Conservation (phyloP, 352 stramenopile genomes). For the Aphanomyces stellatus region DNA sequence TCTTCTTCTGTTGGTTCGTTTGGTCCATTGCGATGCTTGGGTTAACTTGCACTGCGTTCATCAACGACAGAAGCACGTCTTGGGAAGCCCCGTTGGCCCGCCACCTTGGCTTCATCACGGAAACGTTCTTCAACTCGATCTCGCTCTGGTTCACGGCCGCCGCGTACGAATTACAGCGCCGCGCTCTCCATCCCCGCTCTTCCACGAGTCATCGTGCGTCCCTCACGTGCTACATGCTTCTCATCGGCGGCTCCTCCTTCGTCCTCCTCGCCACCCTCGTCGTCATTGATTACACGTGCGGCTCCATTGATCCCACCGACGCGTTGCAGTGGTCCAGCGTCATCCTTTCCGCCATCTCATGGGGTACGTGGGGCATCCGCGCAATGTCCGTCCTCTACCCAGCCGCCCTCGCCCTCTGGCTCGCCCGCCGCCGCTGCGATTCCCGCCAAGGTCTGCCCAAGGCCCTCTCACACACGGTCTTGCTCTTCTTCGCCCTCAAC, state of each 20-base stretch:
- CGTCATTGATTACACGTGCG: not conserved
- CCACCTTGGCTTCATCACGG: not conserved
- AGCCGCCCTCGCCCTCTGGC: not conserved
- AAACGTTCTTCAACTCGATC: conserved; percentile 3
- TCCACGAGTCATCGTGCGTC: not conserved
- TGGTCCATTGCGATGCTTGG: not conserved
- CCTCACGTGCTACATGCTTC: not conserved
- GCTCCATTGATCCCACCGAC: not conserved
- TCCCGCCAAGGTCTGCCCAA: not conserved
- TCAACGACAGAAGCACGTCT: not conserved
- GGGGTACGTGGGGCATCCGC: not conserved
- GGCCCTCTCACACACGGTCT: not conserved
- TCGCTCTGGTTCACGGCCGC: conserved; percentile 12
- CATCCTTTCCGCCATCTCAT: not conserved
- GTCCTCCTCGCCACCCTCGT: not conserved
- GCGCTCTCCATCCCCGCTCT: not conserved
- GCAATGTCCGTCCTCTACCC: not conserved
- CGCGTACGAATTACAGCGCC: conserved; percentile 10
- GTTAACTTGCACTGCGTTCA: not conserved
- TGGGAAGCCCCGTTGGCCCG: not conserved
- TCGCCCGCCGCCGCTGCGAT: not conserved
- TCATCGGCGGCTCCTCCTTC: not conserved
- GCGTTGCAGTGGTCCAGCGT: not conserved
- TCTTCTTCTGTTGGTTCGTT: conserved; percentile 11
- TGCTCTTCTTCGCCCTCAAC: conserved; percentile 2